Base-by-base conservation (phyloP, 2,329 filamentous ascomycete genomes). In the Penicillium sp. region DNA sequence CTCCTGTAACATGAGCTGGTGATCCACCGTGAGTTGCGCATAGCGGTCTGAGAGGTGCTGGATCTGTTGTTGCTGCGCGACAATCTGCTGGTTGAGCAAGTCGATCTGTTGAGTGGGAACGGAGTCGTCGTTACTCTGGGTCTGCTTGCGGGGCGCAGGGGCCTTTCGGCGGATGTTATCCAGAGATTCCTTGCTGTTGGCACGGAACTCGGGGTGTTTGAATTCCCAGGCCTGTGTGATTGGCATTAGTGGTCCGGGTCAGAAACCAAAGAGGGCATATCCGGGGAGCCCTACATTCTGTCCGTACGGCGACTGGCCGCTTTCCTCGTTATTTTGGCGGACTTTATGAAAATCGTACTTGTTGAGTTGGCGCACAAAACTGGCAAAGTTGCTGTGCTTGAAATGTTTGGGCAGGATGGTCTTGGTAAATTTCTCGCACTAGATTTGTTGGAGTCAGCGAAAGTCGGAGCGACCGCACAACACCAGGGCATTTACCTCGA, bases 291-390 rank as follows among this genome's bases (percentile, higher is more conserved):
- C 46, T 62, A 93, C 88, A 69, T 86, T 86, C 52, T 84, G 77
- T 14, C 89, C 89, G 61, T 94, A 94, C 6, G 84, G 85, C 46
- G 87, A 89, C 59, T 87, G 80, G 22, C 85, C 86, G 60, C 80
- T 88, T 62, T 94, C 89, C 64, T 95, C 89, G 56, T 89, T 94
- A 61, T 90, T 87, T 63, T 86, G 87, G 55, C 93, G 82, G 54
- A 97, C 90, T 76, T 98, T 98, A 76, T 98, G 93, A 60, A 98
- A 98, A 66, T 95, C 90, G 69, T 95, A 96, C 68, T 96, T 96
- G 75, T 96, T 96, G 48, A 96, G 75, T 68, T 96, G 90, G 40
- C 90, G 86, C 48, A 96, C 90, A 66, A 96, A 96, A 70, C 89
- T 95, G 26, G 90, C 90, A 74, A 96, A 96, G 69, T 96, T 96